phyloP scores from a whole-genome alignment of 495 filamentous ascomycete genomes.

The Penicillium verhagenii region DNA sequence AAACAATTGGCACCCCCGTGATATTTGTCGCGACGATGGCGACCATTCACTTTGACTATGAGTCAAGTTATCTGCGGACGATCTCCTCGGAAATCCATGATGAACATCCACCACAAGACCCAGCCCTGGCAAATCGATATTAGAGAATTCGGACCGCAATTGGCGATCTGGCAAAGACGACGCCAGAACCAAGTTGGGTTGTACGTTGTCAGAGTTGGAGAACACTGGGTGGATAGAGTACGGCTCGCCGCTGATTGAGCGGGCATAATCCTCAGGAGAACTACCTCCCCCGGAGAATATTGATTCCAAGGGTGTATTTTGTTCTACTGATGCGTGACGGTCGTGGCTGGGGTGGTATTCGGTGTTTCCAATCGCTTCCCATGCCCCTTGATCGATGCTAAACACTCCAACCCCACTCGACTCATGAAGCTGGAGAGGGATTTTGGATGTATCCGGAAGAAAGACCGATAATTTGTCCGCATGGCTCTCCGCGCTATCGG shows the following conservation, averaged over 20 bases:
- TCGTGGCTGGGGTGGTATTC: not conserved
- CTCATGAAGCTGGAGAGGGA: not conserved
- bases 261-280: not conserved
- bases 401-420: not conserved
- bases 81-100: not conserved
- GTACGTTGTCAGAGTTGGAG: not conserved
- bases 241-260: not conserved
- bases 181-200: not conserved
- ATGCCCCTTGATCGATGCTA: not conserved
- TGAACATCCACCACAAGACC: not conserved
- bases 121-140: not conserved
- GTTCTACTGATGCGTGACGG: not conserved
- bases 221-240: not conserved
- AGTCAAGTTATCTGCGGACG: conserved; percentile 5
- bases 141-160: not conserved
- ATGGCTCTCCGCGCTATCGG: conserved; percentile 3
- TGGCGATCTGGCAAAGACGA: not conserved
- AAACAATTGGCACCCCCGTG: conserved; percentile 29
- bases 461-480: not conserved
- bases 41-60: conserved; percentile 25
- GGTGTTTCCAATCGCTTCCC: not conserved
- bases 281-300: not conserved
- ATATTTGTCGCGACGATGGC: conserved; percentile 24
- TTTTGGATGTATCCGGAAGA: not conserved
- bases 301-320: not conserved